phyloP scores from a whole-genome alignment of 345 rosid species.

The Alliaria petiolata region DNA sequence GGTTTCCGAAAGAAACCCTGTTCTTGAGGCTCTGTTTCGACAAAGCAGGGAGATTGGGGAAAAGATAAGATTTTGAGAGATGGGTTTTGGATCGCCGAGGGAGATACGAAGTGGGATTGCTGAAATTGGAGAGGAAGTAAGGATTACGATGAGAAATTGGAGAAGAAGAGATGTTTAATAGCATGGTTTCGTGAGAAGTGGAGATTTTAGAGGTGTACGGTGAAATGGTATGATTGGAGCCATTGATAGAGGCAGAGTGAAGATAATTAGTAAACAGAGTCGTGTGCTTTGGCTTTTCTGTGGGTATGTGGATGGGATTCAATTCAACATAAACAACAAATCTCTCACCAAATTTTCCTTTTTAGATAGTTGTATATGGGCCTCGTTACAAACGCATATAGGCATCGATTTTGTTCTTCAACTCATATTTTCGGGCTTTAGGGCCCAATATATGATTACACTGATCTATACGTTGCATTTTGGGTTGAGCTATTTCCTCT shows the following conservation, averaged over 20 bases:
- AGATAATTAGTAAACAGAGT: slow-evolving; percentile 11
- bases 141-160: slow-evolving; percentile 43
- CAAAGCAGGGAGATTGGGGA: slow-evolving; percentile 34
- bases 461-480: too few species aligned
- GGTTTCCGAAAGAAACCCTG: slow-evolving; percentile 34
- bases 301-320: slow-evolving; percentile 55
- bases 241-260: neutral
- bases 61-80: slow-evolving; percentile 40
- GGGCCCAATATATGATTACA: neutral
- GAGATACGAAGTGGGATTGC: slow-evolving; percentile 36
- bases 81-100: slow-evolving; percentile 49
- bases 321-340: slow-evolving; percentile 3
- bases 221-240: slow-evolving; percentile 27
- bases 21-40: slow-evolving; percentile 37
- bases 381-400: neutral
- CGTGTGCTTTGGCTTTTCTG: slow-evolving; percentile 9
- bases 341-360: neutral
- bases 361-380: neutral
- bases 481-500: too few species aligned
- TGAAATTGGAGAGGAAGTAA: slow-evolving; percentile 39
- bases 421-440: neutral
- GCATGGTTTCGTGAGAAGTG: slow-evolving; percentile 46
- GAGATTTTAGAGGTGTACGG: slow-evolving; percentile 30
- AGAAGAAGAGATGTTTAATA: slow-evolving; percentile 51
- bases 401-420: neutral